Evolutionary conservation across 2,329 filamentous ascomycete genomes (phyloP), one percentile per base, ranked within the genome.

Genomic region (Cylindrodendrum hubeiense): DNA sequence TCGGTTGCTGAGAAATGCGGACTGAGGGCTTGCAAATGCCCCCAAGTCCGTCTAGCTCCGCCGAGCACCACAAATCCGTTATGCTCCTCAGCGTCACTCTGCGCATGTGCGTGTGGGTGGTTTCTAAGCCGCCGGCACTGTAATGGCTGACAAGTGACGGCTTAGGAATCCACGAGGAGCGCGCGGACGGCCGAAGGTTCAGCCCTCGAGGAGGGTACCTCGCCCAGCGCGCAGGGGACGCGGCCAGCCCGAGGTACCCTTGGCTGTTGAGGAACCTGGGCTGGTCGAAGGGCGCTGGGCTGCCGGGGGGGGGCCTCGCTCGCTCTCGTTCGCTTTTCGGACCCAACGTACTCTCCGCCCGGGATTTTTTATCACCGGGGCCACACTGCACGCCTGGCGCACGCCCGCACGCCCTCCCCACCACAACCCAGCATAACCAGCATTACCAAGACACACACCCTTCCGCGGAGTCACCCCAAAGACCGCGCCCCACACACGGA

Each of bases 391-490:
- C 53, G 41, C 53, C 39, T 21, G 17, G 19, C 53, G 24, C 53
- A 56, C 52, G n/a, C 37, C 37, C 37, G 15, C 37, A 46, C 53
- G 26, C 53, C 41, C 4, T 22, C 7, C 12, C 39, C 39, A n/a
- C 54, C 41, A n/a, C n/a, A n/a, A n/a, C n/a, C n/a, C n/a, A n/a
- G n/a, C 39, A 41, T 34, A 13, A 34, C 33, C 5, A 19, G 15
- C 6, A 37, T 37, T 39, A 17, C 37, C 37, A 39, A 39, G 5
- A n/a, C 28, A 19, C 37, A 39, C 37, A n/a, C 37, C 37, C 37
- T 39, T 39, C 37, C 37, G 24, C 51, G 59, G 59, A 52, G 46
- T 62, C 55, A 49, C 28, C 46, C 46, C 75, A 77, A 77, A 79
- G 67, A 77, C 77, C 77, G 59, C 37, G 51, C 47, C 44, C 51